Evolutionary conservation across 179 eudicot species (phyloP), one percentile per base, ranked within the genome.

Genomic region (Beta macrorhiza): DNA sequence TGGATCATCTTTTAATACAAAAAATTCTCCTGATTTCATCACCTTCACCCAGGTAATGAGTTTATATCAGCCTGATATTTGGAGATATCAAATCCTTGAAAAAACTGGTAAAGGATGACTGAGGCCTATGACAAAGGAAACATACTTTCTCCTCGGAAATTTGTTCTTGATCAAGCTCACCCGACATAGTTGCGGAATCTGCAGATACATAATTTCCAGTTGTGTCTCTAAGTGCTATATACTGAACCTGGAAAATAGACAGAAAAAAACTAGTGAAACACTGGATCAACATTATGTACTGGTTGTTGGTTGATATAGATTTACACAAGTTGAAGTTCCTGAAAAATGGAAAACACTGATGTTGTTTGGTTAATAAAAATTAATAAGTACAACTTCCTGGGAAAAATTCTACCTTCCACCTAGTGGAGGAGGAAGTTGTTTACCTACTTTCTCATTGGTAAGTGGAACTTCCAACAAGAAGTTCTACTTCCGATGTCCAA

Each of bases 1-100:
- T 12, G 92, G 93, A 80, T 97, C 79, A 67, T 97, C 97, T 93
- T 91, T 97, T 83, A 94, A 82, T 70, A 97, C 93, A 82, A 88
- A 97, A 67, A 83, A 91, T 82, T 92, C 97, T 42, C 99, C 99
- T 62, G 92, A 88, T 86, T 94, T 97, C 74, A 72, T 84, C 72
- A 97, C 98, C 99, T 97, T 84, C 74, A 80, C 59, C 49, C 63
- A 81, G 16, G 37, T 58, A 64, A 71, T 58, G 37, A 56, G 51
- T 52, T 22, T 73, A 45, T n/a, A 69, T 82, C 80, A 82, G 19
- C 70, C 71, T 45, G 15, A 58, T 16, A 67, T 53, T 78, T 69
- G 74, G 74, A 45, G 37, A 47, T 68, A 45, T 51, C 3, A 75
- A 16, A 55, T 42, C n/a, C 11, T 20, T 15, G 13, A 22, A 56